Base-by-base conservation (phyloP, 1,284 basidiomycete genomes). In the Ustilago lituana region DNA sequence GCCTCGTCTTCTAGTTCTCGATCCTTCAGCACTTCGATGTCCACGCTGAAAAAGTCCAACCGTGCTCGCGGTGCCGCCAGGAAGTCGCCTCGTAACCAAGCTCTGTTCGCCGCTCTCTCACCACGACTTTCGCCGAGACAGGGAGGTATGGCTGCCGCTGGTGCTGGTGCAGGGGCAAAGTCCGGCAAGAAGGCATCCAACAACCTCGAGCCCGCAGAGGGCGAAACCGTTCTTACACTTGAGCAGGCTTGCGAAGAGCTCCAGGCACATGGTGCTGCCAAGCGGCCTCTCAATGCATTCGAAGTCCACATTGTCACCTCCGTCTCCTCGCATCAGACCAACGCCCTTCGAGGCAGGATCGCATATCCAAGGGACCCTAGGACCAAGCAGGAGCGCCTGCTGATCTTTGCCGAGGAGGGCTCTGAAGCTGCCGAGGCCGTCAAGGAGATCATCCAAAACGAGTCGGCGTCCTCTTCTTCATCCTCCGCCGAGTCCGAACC, bases 241-340 rank as follows among this genome's bases (percentile, higher is more conserved):
- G 69, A 72, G 17, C 59, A 67, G 46, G 69, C 69, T 3, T 67
- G 63, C 46, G 64, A 67, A 31, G 43, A 63, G 48, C 55, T 72
- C 15, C 40, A 66, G 31, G 54, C 54, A 8, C 51, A 61, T 20
- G 62, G 54, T 19, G 52, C 51, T 29, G 33, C 50, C 36, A 53
- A 46, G 36, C 61, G 78, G 26, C 77, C 79, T 1, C 56, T 59
- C 43, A 74, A 75, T 33, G 78, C 79, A 10, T 81, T 74, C 53
- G 80, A 82, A 47, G 47, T 81, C 15, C 78, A 82, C 61, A 74
- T 82, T 38, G 76, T 77, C 39, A 82, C 80, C 8, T 64, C 60
- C 14, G 73, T 82, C 24, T 74, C 74, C 1, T 67, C 76, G 19
- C 77, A 81, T 64, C 76, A 78, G 55, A 72, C 76, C 48, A 81